These are phyloP conservation scores for Alternaria triticina DNA, from an alignment of 2,329 filamentous ascomycete species.

Conservation along the genomic window DNA sequence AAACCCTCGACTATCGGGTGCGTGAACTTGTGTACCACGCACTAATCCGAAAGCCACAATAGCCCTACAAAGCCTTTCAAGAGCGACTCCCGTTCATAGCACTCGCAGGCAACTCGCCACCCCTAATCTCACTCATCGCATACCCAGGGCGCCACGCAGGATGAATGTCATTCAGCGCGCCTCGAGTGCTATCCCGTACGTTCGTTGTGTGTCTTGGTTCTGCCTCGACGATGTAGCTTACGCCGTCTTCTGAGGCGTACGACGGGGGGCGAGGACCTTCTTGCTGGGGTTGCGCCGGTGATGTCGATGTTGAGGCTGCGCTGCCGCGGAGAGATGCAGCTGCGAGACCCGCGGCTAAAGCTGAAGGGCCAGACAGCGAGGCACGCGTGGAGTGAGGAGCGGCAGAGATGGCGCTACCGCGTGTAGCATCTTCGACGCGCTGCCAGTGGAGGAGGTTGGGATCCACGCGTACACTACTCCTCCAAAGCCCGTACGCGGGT, in stretches of 20 bases:
- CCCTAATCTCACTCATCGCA: conserved; percentile 34
- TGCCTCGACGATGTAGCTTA: conserved; percentile 74
- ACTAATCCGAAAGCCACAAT: too few relatives aligned
- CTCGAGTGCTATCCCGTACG: conserved; percentile 11
- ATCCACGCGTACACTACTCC: conserved; percentile 80
- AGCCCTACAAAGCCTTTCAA: too few relatives aligned
- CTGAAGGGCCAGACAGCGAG: background rate
- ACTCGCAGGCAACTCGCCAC: conserved; percentile 17
- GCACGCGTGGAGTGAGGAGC: conserved; percentile 4
- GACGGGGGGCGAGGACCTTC: conserved; percentile 68
- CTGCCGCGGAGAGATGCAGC: background rate
- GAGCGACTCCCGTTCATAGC: background rate
- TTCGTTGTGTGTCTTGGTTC: conserved; percentile 49
- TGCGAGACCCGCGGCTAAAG: background rate
- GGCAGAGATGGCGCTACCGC: conserved; percentile 8
- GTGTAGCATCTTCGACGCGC: conserved; percentile 53
- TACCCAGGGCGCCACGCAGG: conserved; percentile 47
- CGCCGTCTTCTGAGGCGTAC: conserved; percentile 77
- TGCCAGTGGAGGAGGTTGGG: conserved; percentile 84
- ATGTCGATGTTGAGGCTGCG: background rate
- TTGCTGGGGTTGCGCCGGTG: background rate
- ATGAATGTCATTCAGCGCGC: conserved; percentile 43
- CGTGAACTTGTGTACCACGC: too few relatives aligned
- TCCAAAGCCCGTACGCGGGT: conserved; percentile 85
- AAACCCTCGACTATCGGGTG: too few relatives aligned